Evolutionary conservation across 2,329 filamentous ascomycete genomes (phyloP).

Genomic region (Thielaviopsis ethacetica): DNA sequence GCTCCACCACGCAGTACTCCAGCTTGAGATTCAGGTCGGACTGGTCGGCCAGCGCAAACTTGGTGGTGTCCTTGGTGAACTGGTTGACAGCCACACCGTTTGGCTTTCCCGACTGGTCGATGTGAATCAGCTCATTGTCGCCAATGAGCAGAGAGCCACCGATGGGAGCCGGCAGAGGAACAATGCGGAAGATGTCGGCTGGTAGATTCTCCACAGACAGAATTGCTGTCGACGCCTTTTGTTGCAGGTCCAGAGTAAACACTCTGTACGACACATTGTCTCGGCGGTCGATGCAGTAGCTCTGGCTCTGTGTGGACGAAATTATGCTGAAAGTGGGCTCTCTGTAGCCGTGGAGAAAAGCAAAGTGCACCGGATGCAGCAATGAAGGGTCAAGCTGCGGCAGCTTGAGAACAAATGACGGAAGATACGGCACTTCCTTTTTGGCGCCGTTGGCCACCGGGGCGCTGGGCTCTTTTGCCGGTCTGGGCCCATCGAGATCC

Average conservation of each 20-base stretch:
- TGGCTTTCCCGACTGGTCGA: constrained; percentile 88
- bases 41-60: constrained; percentile 76
- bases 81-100: constrained; percentile 87
- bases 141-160: constrained; percentile 80
- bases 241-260: constrained; percentile 85
- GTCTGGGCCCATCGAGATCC: constrained; percentile 54
- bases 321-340: constrained; percentile 95
- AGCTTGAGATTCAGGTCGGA: constrained; percentile 63
- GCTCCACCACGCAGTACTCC: constrained; percentile 65
- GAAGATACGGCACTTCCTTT: constrained; percentile 54
- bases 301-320: constrained; percentile 57
- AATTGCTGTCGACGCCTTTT: constrained; percentile 83
- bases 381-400: constrained; percentile 76
- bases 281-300: constrained; percentile 64
- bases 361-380: constrained; percentile 76
- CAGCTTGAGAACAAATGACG: constrained; percentile 85
- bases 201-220: constrained; percentile 73
- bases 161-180: constrained; percentile 70
- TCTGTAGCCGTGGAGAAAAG: constrained; percentile 90
- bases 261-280: constrained; percentile 85
- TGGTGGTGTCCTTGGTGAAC: constrained; percentile 67
- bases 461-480: constrained; percentile 26
- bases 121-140: constrained; percentile 79
- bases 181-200: constrained; percentile 68
- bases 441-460: constrained; percentile 20